phyloP scores from a whole-genome alignment of 2,329 filamentous ascomycete genomes.

The Ascocoryne sarcoides region DNA sequence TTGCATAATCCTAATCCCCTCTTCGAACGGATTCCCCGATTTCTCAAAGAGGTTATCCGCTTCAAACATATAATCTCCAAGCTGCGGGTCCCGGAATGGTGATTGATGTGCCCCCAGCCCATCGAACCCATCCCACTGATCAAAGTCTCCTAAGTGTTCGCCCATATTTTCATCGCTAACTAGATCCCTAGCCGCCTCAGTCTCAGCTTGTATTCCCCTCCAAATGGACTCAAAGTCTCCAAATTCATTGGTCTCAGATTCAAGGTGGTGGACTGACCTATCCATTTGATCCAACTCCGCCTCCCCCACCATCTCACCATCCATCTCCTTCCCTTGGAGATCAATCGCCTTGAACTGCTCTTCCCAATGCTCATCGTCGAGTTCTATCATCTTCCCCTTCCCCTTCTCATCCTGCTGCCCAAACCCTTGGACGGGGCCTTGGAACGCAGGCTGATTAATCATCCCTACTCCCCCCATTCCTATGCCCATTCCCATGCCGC shows the following conservation, averaged over 20 bases:
- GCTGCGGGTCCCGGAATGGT: conserved; percentile 61
- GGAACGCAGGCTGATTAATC: conserved; percentile 40
- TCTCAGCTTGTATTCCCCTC: conserved; percentile 73
- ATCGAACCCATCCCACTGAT: conserved; percentile 74
- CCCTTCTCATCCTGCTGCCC: conserved; percentile 50
- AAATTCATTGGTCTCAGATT: conserved; percentile 66
- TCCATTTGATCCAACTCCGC: conserved; percentile 82
- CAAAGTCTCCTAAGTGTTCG: conserved; percentile 62
- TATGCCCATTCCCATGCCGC: conserved; percentile 40
- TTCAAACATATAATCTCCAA: conserved; percentile 92
- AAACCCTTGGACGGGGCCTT: conserved; percentile 32
- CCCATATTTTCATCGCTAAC: conserved; percentile 54
- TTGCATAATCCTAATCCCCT: conserved; percentile 86
- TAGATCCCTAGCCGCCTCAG: conserved; percentile 60
- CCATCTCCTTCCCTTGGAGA: conserved; percentile 43
- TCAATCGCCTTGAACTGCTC: conserved; percentile 90
- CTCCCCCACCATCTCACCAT: conserved; percentile 29
- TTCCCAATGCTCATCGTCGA: conserved; percentile 93
- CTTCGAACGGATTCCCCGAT: conserved; percentile 77
- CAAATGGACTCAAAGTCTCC: conserved; percentile 88
- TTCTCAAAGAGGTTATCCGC: conserved; percentile 84
- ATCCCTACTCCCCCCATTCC: conserved; percentile 28
- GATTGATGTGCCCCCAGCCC: conserved; percentile 54
- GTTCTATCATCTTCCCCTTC: conserved; percentile 88
- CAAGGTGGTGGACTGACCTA: conserved; percentile 65